A percentile compares a stretch with the other conserved stretches of the same genome.
These are phyloP conservation scores for Allium cepa DNA, from an alignment of 106 monocot genomes.

Conservation along the genomic window DNA sequence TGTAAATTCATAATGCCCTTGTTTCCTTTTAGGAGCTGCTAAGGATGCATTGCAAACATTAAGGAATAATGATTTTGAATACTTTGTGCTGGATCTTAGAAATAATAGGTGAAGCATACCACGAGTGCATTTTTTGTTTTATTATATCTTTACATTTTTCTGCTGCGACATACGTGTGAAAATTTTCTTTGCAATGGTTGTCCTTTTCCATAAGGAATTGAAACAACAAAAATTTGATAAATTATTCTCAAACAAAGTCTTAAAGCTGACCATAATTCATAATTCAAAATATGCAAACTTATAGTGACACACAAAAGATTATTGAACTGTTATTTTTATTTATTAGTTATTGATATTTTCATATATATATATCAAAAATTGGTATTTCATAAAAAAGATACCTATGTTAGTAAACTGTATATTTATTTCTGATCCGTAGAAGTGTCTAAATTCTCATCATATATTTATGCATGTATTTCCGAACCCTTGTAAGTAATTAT, in stretches of 20 bases:
- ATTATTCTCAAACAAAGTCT: conserved; percentile 1
- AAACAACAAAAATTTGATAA: conserved; percentile 95
- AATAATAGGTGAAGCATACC: conserved; percentile 63
- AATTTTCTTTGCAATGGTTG: conserved; percentile 66
- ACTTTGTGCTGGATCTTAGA: conserved; percentile 89
- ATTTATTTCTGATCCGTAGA: no score
- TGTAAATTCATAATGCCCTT: no score
- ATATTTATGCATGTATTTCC: no score
- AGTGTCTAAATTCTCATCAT: no score
- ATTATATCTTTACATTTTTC: neutral
- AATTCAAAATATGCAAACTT: no score
- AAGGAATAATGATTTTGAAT: conserved; percentile 68
- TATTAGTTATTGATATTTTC: no score
- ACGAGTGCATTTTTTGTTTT: neutral
- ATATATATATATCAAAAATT: no score
- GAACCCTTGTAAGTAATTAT: no score
- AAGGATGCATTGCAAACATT: conserved; percentile 82
- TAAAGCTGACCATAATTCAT: neutral
- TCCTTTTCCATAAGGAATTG: conserved; percentile 97
- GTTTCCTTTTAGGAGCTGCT: conserved; percentile 52
- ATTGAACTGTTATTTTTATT: no score
- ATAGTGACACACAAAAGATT: no score
- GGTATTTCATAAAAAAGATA: no score
- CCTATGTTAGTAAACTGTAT: no score
- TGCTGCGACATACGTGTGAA: neutral